A percentile compares a stretch with the other conserved stretches of the same genome.
Conservation (phyloP, 352 stramenopile genomes). For the Pythium inflatum region DNA sequence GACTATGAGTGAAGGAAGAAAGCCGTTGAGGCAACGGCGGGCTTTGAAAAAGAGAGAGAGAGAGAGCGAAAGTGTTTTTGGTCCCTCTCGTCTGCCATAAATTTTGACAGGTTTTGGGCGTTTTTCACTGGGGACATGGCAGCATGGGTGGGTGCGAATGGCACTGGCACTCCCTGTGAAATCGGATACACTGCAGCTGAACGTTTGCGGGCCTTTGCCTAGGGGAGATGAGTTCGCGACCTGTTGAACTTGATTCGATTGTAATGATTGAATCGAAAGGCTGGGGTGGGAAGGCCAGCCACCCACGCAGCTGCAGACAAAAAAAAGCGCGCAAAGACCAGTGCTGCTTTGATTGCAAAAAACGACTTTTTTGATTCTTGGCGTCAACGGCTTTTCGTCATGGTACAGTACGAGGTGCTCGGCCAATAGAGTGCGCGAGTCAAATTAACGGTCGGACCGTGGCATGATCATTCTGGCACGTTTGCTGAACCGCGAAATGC, state of each 20-base stretch:
- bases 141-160: constrained; percentile 10
- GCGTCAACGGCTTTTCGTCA: constrained; percentile 16
- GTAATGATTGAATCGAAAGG: constrained; percentile 17
- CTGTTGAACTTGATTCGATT: constrained; percentile 23
- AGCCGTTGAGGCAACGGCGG: not conserved
- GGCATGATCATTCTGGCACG: not conserved
- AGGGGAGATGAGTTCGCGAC: constrained; percentile 16
- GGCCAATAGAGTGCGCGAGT: constrained; percentile 12
- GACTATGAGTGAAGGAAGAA: constrained; percentile 18
- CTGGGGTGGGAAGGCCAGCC: constrained; percentile 9
- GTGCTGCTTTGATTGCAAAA: too few relatives aligned
- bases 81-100: constrained; percentile 14
- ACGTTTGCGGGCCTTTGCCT: not conserved
- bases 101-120: not conserved
- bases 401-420: not conserved
- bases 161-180: constrained; percentile 27
- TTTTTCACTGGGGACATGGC: not conserved
- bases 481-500: too few relatives aligned
- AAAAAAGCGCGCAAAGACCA: constrained; percentile 7
- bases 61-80: constrained; percentile 5
- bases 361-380: constrained; percentile 5
- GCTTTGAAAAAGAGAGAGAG: not conserved
- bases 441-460: not conserved
- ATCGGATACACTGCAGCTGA: constrained; percentile 20
- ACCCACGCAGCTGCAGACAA: constrained; percentile 33